Evolutionary conservation across 441 rosid species (phyloP).

Genomic region (Aleurites moluccanus): DNA sequence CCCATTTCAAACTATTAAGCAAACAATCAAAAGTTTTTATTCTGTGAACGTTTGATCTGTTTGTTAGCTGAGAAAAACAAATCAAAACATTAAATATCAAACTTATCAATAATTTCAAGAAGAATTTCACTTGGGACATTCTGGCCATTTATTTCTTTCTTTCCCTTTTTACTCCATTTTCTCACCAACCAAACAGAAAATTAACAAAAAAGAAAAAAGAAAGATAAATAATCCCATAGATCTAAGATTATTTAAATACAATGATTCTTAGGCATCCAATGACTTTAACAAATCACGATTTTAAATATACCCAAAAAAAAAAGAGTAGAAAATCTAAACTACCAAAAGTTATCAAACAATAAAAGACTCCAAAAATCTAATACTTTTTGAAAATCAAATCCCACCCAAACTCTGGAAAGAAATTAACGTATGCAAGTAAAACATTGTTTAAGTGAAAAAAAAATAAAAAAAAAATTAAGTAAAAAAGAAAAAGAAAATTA

Average conservation of each 20-base stretch:
- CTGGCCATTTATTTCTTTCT: not conserved
- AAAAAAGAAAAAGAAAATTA: not conserved
- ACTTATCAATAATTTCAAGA: constrained; percentile 1
- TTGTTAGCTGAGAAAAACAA: not conserved
- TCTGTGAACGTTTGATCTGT: not conserved
- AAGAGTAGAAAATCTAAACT: not conserved
- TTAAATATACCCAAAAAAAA: not conserved
- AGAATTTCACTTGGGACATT: not conserved
- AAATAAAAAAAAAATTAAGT: not conserved
- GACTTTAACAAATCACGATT: constrained; percentile 1
- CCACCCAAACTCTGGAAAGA: not conserved
- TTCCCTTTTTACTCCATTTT: constrained; percentile 13
- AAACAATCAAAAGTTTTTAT: not conserved
- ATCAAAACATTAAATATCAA: not conserved
- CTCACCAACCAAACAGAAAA: constrained; percentile 28
- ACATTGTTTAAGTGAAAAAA: not conserved
- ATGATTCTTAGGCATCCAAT: not conserved
- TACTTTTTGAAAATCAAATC: not conserved
- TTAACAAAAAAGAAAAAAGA: not conserved
- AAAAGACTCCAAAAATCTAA: not conserved
- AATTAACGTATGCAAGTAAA: not conserved
- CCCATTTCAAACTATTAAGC: constrained; percentile 1
- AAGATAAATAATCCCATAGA: constrained; percentile 1
- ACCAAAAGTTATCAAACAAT: not conserved
- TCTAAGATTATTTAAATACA: constrained; percentile 5